Base-by-base conservation (phyloP, 805 yeast species). In the Yarrowia yakushimensis region DNA sequence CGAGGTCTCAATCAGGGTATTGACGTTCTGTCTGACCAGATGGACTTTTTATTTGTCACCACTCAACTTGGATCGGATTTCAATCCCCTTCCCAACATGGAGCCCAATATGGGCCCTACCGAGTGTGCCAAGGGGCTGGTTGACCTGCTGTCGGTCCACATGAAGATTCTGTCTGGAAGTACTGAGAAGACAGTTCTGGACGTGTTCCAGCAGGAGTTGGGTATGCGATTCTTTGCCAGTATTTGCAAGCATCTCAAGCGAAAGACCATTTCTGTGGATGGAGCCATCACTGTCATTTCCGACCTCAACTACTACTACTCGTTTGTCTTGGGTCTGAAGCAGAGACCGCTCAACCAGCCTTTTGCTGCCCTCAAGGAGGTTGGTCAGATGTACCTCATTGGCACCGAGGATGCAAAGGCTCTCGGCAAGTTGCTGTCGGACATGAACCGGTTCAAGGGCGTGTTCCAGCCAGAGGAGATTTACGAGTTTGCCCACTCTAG, bases 1-100 rank as follows among this genome's bases (percentile, higher is more conserved):
- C 88, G 88, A 69, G 99, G 99, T 0, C 78, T 94, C 30, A 92
- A 90, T 69, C 82, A 88, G n/a, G 96, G 97, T 42, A 90, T 94
- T 33, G 96, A 89, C 65, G 92, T 91, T 10, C 78, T 94, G 37
- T 85, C 91, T 74, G 87, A 83, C 67, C 97, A 93, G 70, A 83
- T 92, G 18, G 89, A 87, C 60, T 81, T 80, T 65, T 78, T 83
- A 3, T 83, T 81, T 65, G 77, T 79, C 41, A 80, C 85, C 0
- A 75, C 78, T 31, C 87, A 86, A 67, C 73, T 81, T 3, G 85
- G 84, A 7, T 76, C 81, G 8, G 92, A 86, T 67, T 91, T 82
- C 72, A 80, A 82, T 63, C 89, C 90, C 1, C 57, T 70, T 6
- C 73, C 74, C 4, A 66, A 66, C 12, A 66, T 66, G 25, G 65